Evolutionary conservation across 2,329 filamentous ascomycete genomes (phyloP), one percentile per base, ranked within the genome.

Genomic region (Pyrenochaeta sp.): DNA sequence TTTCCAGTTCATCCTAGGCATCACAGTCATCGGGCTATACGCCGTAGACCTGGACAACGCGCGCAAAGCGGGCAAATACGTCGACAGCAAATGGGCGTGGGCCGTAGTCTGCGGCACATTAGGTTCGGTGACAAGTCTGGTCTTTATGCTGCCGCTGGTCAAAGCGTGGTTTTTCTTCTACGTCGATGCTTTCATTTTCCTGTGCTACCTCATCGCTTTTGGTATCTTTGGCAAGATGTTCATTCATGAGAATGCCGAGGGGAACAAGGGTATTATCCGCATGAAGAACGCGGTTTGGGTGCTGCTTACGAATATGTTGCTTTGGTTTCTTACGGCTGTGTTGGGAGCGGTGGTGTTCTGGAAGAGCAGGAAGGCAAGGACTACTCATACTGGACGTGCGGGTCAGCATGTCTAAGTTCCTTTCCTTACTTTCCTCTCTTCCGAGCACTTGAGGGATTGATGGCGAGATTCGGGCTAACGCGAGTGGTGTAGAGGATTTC

Each of bases 201-300:
- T 95, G 62, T 84, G 96, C 30, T 96, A 91, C 89, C 87, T 92
- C 58, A 86, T 88, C 1, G 83, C 95, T 5, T 96, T 96, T 75
- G 93, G 92, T 19, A 81, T 95, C 59, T 97, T 97, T 74, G 93
- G 89, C 52, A 88, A 85, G 68, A 87, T 94, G 83, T 97, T 90
- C 81, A 90, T 96, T 72, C 78, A 86, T 52, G 88, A 88, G 69
- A 76, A 92, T 57, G 76, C 88, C 0, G 82, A 90, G 73, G 88
- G 88, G 13, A 84, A 91, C 72, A 68, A 69, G 40, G 88, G 84
- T 49, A 84, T 94, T 56, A 80, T 82, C 65, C 85, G 91, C 55
- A 96, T 97, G 92, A 92, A 93, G 80, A 88, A 89, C 72, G 91
- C 92, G 5, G 91, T 95, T 15, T 96, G 91, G 91, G 83, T 96